Percentiles rank a stretch among this genome's conserved stretches.
phyloP scores from a whole-genome alignment of 345 rosid genomes.

The Camelina laxa region DNA sequence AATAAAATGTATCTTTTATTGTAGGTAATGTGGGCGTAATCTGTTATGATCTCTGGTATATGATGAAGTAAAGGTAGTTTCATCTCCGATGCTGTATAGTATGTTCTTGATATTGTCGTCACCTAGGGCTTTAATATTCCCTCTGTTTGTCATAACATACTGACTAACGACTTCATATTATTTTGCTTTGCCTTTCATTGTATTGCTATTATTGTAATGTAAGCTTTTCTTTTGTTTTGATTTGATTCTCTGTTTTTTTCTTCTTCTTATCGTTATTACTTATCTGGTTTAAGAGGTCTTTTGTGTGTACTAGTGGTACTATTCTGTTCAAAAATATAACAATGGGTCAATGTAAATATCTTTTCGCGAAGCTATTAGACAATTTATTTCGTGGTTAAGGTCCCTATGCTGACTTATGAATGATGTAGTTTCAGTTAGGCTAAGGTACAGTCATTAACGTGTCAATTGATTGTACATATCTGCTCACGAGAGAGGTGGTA shows the following conservation, averaged over 20 bases:
- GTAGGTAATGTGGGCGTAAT: slow-evolving; percentile 99
- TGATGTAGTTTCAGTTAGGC: slow-evolving; percentile 1
- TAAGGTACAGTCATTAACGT: background rate
- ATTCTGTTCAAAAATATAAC: background rate
- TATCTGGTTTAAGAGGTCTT: slow-evolving; percentile 4
- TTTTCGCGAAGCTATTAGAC: slow-evolving; percentile 11
- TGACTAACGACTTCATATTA: slow-evolving; percentile 12
- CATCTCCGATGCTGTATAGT: slow-evolving; percentile 55
- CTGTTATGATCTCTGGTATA: slow-evolving; percentile 98
- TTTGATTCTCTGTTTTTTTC: slow-evolving; percentile 10
- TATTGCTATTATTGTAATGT: background rate
- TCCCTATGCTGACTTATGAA: background rate
- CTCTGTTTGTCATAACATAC: slow-evolving; percentile 30
- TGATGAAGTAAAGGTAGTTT: slow-evolving; percentile 98
- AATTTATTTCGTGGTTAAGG: background rate
- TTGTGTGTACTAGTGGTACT: slow-evolving; percentile 3
- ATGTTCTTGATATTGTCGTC: slow-evolving; percentile 46
- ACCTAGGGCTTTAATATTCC: slow-evolving; percentile 28
- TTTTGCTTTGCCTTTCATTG: background rate
- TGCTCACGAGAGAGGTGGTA: background rate
- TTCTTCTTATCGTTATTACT: background rate
- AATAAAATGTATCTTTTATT: slow-evolving; percentile 91
- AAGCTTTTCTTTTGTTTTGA: background rate
- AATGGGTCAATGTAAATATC: background rate
- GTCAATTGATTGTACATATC: background rate